Evolutionary conservation across 495 filamentous ascomycete species (phyloP), one percentile per base, ranked within the genome.

Genomic region (Podospora sp.): DNA sequence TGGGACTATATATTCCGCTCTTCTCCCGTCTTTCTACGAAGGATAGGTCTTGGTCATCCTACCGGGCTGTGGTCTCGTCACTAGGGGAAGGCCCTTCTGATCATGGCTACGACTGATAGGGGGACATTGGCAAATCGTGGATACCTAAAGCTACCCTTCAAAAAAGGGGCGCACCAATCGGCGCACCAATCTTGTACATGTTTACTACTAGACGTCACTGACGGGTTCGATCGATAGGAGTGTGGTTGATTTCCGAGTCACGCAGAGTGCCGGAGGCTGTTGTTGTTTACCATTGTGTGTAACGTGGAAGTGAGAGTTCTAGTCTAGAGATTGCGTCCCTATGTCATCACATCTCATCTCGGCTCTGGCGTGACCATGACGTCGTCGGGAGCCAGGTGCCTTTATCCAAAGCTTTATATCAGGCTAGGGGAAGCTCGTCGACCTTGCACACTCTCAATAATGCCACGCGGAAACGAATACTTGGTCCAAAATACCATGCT

Each of bases 121-220:
- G 22, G 52, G 52, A 55, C 6, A 11, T 55, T n/a, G 52, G 56
- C 56, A 59, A 57, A 29, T 33, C 56, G 56, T 59, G 56, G 56
- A 59, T 59, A 27, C 56, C 56, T 59, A 14, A n/a, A n/a, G 56
- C 56, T 59, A 26, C 25, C 56, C 18, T 16, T 20, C n/a, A 25
- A 59, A 11, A 1, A 59, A 26, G 56, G 27, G 22, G 22, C 36
- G 18, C 9, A 53, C 24, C 40, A 52, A 63, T 63, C 61, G 22
- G 22, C 36, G 18, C 9, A 53, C 24, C 40, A 52, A 63, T 63
- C 61, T 63, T 63, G 61, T 63, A 63, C 61, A 63, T 63, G 61
- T 33, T 63, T 63, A 53, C 61, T 63, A 53, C 61, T 63, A 63
- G 61, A 63, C 61, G 61, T 53, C 27, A 63, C 16, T 24, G 61